phyloP scores from a whole-genome alignment of 768 basidiomycete genomes.

The Mycena maculata region DNA sequence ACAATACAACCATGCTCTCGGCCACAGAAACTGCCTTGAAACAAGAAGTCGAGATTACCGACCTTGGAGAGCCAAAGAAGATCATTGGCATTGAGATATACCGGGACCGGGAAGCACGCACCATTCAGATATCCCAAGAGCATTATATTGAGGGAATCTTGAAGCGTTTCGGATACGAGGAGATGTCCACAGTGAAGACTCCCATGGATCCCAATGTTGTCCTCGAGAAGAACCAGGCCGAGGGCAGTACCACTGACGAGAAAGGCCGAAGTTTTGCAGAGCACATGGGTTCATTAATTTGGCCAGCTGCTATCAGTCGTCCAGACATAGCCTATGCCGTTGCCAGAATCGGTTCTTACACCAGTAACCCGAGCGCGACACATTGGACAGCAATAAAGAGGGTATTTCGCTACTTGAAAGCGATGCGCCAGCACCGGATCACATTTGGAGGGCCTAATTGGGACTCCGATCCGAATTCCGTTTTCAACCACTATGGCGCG shows the following conservation, averaged over 20 bases:
- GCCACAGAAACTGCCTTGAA: background rate
- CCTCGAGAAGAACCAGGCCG: background rate
- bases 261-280: background rate
- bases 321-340: too few relatives aligned
- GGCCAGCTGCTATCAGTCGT: too few relatives aligned
- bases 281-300: background rate
- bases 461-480: too few relatives aligned
- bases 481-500: too few relatives aligned
- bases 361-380: background rate
- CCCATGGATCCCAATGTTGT: background rate
- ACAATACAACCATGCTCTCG: background rate
- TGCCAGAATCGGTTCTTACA: too few relatives aligned
- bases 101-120: background rate
- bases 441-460: too few relatives aligned
- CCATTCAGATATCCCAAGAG: too few relatives aligned
- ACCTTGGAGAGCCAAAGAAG: constrained; percentile 21
- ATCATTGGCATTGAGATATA: constrained; percentile 42
- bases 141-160: too few relatives aligned
- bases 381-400: constrained; percentile 13
- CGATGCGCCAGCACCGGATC: background rate
- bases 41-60: background rate
- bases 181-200: background rate
- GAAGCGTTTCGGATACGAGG: too few relatives aligned
- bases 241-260: background rate
- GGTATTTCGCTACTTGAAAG: constrained; percentile 9